Evolutionary conservation across 192 early-diverging fungal genomes (phyloP).

Genomic region (Thamnidium elegans): DNA sequence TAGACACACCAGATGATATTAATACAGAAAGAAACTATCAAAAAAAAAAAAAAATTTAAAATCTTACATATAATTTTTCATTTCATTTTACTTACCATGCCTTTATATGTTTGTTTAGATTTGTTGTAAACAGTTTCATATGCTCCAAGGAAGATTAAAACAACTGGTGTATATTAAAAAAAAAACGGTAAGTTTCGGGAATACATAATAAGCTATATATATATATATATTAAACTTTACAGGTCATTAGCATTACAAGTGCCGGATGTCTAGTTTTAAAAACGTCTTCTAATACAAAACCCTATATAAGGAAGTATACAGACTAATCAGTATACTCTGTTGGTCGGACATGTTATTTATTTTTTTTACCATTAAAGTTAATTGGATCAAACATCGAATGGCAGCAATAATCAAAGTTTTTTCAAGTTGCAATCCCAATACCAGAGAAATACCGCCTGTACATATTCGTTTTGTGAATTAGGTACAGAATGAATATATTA

Average conservation of each 20-base stretch:
- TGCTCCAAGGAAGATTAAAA: conserved; percentile 61
- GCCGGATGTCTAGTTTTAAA: conserved; percentile 63
- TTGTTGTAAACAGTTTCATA: conserved; percentile 72
- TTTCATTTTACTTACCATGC: conserved; percentile 60
- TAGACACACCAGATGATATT: conserved; percentile 47
- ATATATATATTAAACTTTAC: conserved; percentile 43
- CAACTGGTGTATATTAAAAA: conserved; percentile 28
- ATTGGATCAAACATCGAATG: conserved; percentile 71
- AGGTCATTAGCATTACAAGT: conserved; percentile 59
- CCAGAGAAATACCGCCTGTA: conserved; percentile 22
- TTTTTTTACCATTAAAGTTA: conserved; percentile 64
- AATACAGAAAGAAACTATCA: conserved; percentile 51
- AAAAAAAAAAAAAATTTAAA: not conserved
- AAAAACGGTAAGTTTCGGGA: not conserved
- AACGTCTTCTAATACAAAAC: conserved; percentile 66
- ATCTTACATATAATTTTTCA: not conserved
- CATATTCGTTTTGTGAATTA: not conserved
- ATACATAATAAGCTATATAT: not conserved
- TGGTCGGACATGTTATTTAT: not conserved
- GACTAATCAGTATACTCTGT: not conserved
- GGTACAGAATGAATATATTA: not conserved
- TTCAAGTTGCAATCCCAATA: conserved; percentile 66
- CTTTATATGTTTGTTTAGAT: conserved; percentile 64
- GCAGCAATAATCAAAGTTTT: conserved; percentile 65
- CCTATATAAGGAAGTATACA: conserved; percentile 34